Evolutionary conservation across 768 basidiomycete genomes (phyloP), one percentile per base, ranked within the genome.

Genomic region (Boletus vinaceobasis): DNA sequence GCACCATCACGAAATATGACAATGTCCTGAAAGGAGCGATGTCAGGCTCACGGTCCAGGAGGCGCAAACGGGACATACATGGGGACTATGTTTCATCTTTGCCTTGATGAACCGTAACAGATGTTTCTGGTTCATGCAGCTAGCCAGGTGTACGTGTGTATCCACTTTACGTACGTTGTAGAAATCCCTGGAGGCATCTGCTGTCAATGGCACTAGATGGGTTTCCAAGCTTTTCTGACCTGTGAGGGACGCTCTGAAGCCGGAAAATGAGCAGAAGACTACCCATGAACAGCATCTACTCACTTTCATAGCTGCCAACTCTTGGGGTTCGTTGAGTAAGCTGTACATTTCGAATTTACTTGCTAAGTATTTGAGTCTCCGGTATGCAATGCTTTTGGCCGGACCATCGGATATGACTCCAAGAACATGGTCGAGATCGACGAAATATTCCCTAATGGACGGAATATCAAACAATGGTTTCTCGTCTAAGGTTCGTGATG

Each of bases 71-170:
- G 43, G 31, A 65, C 81, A 40, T 53, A 91, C 93, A 45, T 94
- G 66, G 2, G 93, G 87, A 61, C 79, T 85, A 23, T 84, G 85
- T 74, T 93, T 94, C 93, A 97, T 95, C 69, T 96, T 96, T n/a
- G 87, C 85, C 71, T 99, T 99, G 77, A 99, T 98, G 74, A 99
- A 98, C 9, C 97, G 92, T 13, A 99, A 76, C 19, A 99, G 75
- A 74, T 99, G 97, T 71, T 99, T 99, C 72, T 99, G 97, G 69
- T 99, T 99, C 95, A 98, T 98, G 73, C 92, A 91, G 57, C 95
- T 97, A 4, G 96, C 96, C 69, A 98, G 93, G 65, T 99, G 97
- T 29, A 99, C 92, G 71, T 99, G 97, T 8, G 97, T 99, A 67
- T 99, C 97, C 56, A 99, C 97, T 70, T 99, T 99, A 26, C 97